A percentile compares a stretch with the other conserved stretches of the same genome.
Evolutionary conservation across 2,329 filamentous ascomycete genomes (phyloP).

Genomic region (Fusarium caatingaense): DNA sequence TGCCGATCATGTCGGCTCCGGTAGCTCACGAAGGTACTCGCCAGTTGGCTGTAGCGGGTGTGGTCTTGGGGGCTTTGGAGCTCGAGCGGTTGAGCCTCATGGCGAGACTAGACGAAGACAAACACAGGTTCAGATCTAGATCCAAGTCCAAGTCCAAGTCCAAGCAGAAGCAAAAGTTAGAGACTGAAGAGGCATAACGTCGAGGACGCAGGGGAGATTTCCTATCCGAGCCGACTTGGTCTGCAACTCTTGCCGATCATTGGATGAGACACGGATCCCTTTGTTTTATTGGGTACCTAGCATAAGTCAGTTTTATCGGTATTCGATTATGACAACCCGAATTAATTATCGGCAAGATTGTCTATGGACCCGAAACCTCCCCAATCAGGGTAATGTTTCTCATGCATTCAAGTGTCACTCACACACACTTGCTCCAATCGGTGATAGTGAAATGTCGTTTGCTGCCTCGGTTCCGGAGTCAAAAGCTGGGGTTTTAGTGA

Average conservation of each 20-base stretch:
- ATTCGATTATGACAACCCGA: conserved; percentile 26
- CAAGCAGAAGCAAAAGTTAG: neutral
- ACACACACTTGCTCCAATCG: conserved; percentile 13
- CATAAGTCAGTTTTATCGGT: conserved; percentile 26
- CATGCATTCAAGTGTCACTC: conserved; percentile 10
- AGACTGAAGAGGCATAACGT: conserved; percentile 7
- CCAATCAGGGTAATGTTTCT: conserved; percentile 23
- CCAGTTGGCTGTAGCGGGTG: conserved; percentile 45
- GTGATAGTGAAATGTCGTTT: conserved; percentile 9
- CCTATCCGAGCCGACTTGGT: conserved; percentile 35
- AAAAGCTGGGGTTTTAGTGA: conserved; percentile 43
- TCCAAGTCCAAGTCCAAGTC: conserved; percentile 9
- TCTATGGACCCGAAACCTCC: conserved; percentile 20
- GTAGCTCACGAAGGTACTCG: conserved; percentile 36
- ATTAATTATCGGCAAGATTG: conserved; percentile 21
- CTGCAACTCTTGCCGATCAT: conserved; percentile 33
- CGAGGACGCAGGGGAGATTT: conserved; percentile 12
- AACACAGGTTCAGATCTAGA: neutral
- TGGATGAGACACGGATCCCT: conserved; percentile 14
- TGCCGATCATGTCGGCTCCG: conserved; percentile 35
- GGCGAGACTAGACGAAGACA: conserved; percentile 37
- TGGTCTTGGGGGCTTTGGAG: conserved; percentile 47
- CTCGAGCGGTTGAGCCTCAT: conserved; percentile 49
- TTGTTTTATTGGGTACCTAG: conserved; percentile 22
- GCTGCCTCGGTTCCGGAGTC: conserved; percentile 40